Evolutionary conservation across 306 rosid genomes (phyloP), one percentile per base, ranked within the genome.

Genomic region (Castanospermum australe): DNA sequence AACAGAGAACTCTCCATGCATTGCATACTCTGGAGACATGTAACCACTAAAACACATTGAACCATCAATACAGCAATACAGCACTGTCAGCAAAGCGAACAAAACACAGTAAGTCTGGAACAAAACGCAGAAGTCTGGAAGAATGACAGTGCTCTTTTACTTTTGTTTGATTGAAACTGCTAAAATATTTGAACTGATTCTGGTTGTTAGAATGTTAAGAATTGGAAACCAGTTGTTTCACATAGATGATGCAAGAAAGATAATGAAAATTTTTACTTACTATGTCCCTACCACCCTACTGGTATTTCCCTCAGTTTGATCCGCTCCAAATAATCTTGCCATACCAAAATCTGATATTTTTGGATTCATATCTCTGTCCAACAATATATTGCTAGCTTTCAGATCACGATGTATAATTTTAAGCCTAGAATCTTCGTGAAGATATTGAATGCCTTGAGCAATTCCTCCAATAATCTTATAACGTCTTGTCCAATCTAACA

Each of bases 291-390:
- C 89, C 2, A 91, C 33, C 20, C 48, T 67, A 1, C 8, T 50
- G 0, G 89, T 88, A 30, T 59, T 77, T 39, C 81, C 88, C 69
- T 79, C 84, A 36, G 76, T 79, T 66, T 86, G 87, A 15, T 87
- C 88, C 0, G 39, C 77, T 1, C 2, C 77, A 47, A 88, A 79
- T 6, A 86, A 67, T 65, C 75, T 86, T 35, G 91, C 88, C 86
- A 81, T 77, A 2, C 91, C 91, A 86, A 91, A 89, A 41, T 91
- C 90, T 32, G 89, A 82, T 5, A 88, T 89, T 48, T 88, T 91
- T 5, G 92, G 78, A 41, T 84, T 81, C 89, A 91, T 74, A n/a
- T 86, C 65, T 3, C 2, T 32, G 18, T 87, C 93, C 41, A 89
- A 61, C 4, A 91, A 71, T 15, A 89, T 22, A 17, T 89, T 91